Conservation (phyloP, 192 early-diverging fungal genomes). For the Podila verticillata region DNA sequence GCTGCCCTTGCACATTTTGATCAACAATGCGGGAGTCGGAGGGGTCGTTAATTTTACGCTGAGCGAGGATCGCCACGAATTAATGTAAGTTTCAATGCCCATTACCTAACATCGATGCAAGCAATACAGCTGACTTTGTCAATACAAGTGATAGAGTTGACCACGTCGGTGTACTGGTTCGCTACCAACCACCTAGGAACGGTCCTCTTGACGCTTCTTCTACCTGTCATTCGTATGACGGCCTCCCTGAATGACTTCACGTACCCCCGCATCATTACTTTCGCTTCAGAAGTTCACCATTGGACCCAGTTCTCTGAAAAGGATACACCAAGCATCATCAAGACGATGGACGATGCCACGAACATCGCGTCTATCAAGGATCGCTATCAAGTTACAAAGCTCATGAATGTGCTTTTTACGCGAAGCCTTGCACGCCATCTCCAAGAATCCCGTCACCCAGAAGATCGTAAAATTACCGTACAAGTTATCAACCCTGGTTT, state of each 20-base stretch:
- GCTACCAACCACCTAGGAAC: conserved; percentile 34
- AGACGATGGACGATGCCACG: conserved; percentile 10
- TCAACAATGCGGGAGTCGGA: conserved; percentile 70
- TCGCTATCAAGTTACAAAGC: conserved; percentile 20
- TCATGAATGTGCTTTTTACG: conserved; percentile 31
- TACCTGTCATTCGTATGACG: conserved; percentile 21
- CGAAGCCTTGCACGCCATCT: conserved; percentile 16
- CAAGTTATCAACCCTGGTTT: conserved; percentile 17
- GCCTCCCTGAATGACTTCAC: conserved; percentile 1
- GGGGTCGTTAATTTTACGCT: not conserved
- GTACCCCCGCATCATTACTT: conserved; percentile 23
- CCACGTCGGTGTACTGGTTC: conserved; percentile 7
- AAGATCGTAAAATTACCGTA: conserved; percentile 30
- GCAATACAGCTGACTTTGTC: too few relatives aligned
- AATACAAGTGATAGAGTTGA: not conserved
- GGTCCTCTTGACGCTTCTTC: conserved; percentile 20
- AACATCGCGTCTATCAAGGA: not conserved
- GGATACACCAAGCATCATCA: conserved; percentile 13
- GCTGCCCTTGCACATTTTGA: conserved; percentile 55
- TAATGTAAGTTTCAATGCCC: conserved; percentile 14
- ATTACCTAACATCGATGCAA: not conserved
- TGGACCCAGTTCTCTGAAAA: conserved; percentile 9
- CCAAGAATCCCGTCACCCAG: conserved; percentile 3
- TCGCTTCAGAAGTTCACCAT: conserved; percentile 41
- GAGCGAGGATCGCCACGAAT: conserved; percentile 21